These are phyloP conservation scores for Rhodosporidiobolus odoratus DNA, from an alignment of 768 basidiomycete species.

Conservation along the genomic window DNA sequence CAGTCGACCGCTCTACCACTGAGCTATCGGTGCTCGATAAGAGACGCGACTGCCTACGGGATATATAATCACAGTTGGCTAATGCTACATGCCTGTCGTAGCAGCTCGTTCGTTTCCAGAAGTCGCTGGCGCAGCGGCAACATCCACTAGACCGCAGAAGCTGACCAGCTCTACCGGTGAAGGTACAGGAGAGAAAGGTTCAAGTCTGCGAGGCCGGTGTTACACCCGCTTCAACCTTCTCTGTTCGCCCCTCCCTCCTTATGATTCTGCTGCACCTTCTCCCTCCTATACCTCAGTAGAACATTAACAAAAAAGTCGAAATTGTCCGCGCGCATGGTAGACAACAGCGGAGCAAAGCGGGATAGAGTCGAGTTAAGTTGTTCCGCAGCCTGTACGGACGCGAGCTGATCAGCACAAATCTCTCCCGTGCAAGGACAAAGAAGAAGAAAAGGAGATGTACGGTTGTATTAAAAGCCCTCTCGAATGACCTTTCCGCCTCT, in stretches of 20 bases:
- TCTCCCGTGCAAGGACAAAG: neutral
- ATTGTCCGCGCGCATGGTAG: constrained; percentile 19
- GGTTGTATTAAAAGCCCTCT: constrained; percentile 29
- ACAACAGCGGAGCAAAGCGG: constrained; percentile 13
- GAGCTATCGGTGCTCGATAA: constrained; percentile 74
- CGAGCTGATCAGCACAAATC: neutral
- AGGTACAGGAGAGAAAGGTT: too few species aligned
- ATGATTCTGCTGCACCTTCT: neutral
- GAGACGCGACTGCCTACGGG: constrained; percentile 71
- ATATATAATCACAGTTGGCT: too few species aligned
- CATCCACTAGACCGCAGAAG: too few species aligned
- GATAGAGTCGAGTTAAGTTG: constrained; percentile 29
- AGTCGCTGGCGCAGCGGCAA: too few species aligned
- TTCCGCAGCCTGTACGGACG: constrained; percentile 22
- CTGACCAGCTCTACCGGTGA: too few species aligned
- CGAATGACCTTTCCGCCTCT: constrained; percentile 1
- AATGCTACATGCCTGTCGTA: too few species aligned
- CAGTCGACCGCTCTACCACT: too few species aligned
- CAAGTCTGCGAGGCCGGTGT: too few species aligned
- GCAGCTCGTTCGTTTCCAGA: too few species aligned
- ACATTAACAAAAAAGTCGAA: constrained; percentile 22
- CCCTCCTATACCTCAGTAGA: constrained; percentile 8
- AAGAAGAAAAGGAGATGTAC: neutral
- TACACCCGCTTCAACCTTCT: too few species aligned
- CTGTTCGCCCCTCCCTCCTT: too few species aligned